A percentile compares a stretch with the other conserved stretches of the same genome.
Conservation (phyloP, 2,329 filamentous ascomycete species). For the Coniochaeta sp. region DNA sequence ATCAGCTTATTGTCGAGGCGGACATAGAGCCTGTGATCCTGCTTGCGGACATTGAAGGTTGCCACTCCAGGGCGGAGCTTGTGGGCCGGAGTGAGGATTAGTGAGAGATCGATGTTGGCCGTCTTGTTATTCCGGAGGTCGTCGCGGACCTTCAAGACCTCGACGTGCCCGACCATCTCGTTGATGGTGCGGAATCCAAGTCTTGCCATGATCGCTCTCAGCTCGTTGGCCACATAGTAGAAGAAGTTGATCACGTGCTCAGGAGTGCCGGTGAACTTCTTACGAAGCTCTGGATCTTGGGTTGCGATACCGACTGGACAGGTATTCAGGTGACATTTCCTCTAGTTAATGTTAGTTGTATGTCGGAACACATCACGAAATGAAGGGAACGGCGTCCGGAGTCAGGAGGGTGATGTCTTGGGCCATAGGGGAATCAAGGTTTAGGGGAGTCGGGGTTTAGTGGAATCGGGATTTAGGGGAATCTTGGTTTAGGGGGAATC, state of each 20-base stretch:
- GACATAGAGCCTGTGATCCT: conserved; percentile 89
- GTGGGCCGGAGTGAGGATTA: conserved; percentile 93
- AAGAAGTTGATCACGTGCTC: conserved; percentile 99
- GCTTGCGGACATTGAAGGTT: conserved; percentile 96
- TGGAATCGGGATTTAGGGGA: no score
- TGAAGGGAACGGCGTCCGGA: no score
- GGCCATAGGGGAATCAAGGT: no score
- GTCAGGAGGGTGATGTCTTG: no score
- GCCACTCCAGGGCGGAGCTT: conserved; percentile 89
- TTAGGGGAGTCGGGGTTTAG: no score
- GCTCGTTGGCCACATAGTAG: conserved; percentile 94
- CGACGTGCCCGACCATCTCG: conserved; percentile 93
- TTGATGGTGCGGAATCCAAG: conserved; percentile 93
- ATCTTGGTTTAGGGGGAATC: no score
- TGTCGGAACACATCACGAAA: no score
- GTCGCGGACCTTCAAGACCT: conserved; percentile 78
- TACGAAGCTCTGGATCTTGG: conserved; percentile 86
- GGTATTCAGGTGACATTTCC: conserved; percentile 69
- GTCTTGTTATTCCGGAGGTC: conserved; percentile 86
- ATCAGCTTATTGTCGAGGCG: conserved; percentile 97
- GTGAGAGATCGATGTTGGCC: conserved; percentile 83
- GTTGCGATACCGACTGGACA: conserved; percentile 92
- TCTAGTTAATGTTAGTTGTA: no score
- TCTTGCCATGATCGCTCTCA: conserved; percentile 94
- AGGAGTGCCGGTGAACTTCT: conserved; percentile 88